Percentiles rank a stretch among this genome's conserved stretches.
Conservation (phyloP, 176 grass and related monocot genomes). For the Aegilops umbellulata region DNA sequence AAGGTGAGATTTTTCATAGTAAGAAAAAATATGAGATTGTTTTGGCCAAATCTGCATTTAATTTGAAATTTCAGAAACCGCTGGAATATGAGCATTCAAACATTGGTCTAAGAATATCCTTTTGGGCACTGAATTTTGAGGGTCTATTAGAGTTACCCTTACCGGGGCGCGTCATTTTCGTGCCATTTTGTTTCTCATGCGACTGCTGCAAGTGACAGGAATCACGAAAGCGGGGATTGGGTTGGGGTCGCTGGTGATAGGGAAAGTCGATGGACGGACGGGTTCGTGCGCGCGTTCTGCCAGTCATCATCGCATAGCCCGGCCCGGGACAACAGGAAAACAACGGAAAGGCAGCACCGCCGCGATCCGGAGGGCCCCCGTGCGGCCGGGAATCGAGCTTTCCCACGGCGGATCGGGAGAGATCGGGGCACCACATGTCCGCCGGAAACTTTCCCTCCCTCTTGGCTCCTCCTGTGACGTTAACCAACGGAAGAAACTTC, state of each 20-base stretch:
- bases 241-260: too few relatives aligned
- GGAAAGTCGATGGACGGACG: neutral
- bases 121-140: too few relatives aligned
- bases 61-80: too few relatives aligned
- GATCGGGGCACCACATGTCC: neutral
- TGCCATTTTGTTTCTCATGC: neutral
- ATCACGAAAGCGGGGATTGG: neutral
- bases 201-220: neutral
- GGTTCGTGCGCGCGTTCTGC: neutral
- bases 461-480: neutral
- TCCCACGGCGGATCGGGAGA: neutral
- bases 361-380: neutral
- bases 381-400: neutral
- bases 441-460: neutral
- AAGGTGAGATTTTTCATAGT: too few relatives aligned
- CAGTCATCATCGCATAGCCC: neutral
- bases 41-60: too few relatives aligned
- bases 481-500: slow-evolving; percentile 6
- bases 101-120: too few relatives aligned
- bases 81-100: too few relatives aligned
- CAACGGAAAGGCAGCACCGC: neutral
- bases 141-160: too few relatives aligned
- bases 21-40: too few relatives aligned
- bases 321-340: too few relatives aligned
- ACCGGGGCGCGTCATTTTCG: neutral